Evolutionary conservation across 2,329 filamentous ascomycete species (phyloP).

Genomic region (Fusarium continuum): DNA sequence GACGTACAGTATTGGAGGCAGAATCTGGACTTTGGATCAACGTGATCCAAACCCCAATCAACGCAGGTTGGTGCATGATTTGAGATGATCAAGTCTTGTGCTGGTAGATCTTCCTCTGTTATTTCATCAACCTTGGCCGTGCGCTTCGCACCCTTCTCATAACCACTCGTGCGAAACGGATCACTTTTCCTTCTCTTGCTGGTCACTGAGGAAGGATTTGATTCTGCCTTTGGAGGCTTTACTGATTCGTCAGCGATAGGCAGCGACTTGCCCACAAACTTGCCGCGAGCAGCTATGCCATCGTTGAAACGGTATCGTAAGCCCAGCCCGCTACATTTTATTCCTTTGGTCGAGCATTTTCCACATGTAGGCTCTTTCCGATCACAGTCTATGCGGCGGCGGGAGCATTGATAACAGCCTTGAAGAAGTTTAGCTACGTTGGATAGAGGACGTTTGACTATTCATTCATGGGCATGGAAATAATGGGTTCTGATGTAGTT

Average conservation of each 20-base stretch:
- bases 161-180: constrained; percentile 6
- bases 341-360: constrained; percentile 33
- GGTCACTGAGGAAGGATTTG: accelerated
- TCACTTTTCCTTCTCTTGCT: neutral
- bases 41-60: constrained; percentile 22
- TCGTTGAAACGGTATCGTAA: constrained; percentile 39
- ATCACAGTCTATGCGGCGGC: constrained; percentile 40
- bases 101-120: neutral
- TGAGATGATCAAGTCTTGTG: neutral
- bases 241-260: constrained; percentile 3
- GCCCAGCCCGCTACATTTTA: constrained; percentile 34
- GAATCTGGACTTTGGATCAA: constrained; percentile 30
- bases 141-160: neutral
- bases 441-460: neutral
- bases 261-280: constrained; percentile 31
- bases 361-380: constrained; percentile 33
- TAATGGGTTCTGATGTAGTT: neutral
- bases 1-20: constrained; percentile 32
- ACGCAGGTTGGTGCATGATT: neutral
- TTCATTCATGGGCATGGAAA: accelerated
- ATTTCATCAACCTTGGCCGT: accelerated
- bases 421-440: neutral
- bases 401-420: constrained; percentile 40
- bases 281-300: constrained; percentile 35
- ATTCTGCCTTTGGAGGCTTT: accelerated